Conservation (phyloP, 139 green algal genomes). For the Chlorella sorokiniana region DNA sequence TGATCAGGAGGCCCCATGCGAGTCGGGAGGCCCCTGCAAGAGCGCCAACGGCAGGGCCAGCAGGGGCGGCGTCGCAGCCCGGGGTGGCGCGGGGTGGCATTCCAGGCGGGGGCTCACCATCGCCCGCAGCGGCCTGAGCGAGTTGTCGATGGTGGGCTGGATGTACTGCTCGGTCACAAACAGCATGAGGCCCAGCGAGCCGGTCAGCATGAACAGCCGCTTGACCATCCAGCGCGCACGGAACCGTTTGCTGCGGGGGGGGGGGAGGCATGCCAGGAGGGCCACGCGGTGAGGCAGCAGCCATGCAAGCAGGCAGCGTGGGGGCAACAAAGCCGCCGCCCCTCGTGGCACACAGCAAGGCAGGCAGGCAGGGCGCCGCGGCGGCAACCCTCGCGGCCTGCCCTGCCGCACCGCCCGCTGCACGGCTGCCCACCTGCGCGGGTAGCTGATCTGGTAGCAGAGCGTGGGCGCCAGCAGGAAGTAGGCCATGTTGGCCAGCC, state of each 20-base stretch:
- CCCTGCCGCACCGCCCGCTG: too few relatives aligned
- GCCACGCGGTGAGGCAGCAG: too few relatives aligned
- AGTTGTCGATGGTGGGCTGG: conserved; percentile 79
- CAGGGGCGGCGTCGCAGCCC: too few relatives aligned
- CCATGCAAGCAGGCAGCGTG: not conserved
- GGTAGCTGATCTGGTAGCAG: conserved; percentile 77
- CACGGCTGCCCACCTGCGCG: conserved; percentile 35
- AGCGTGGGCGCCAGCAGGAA: conserved; percentile 84
- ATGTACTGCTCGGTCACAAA: conserved; percentile 87
- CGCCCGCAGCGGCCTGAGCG: conserved; percentile 58
- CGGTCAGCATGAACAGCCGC: not conserved
- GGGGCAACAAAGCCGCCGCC: not conserved
- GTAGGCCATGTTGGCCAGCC: conserved; percentile 68
- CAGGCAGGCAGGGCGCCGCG: not conserved
- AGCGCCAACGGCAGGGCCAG: too few relatives aligned
- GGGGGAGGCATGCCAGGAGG: not conserved
- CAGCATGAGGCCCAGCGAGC: conserved; percentile 56
- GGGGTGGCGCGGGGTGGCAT: too few relatives aligned
- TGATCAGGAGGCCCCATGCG: not conserved
- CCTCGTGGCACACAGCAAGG: too few relatives aligned
- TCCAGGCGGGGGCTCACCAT: conserved; percentile 44
- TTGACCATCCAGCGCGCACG: conserved; percentile 23
- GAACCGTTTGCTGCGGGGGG: conserved; percentile 2
- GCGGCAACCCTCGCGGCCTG: too few relatives aligned
- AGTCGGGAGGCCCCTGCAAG: too few relatives aligned